These are phyloP conservation scores for Agapanthus africanus DNA, from an alignment of 106 monocot genomes.

Conservation along the genomic window DNA sequence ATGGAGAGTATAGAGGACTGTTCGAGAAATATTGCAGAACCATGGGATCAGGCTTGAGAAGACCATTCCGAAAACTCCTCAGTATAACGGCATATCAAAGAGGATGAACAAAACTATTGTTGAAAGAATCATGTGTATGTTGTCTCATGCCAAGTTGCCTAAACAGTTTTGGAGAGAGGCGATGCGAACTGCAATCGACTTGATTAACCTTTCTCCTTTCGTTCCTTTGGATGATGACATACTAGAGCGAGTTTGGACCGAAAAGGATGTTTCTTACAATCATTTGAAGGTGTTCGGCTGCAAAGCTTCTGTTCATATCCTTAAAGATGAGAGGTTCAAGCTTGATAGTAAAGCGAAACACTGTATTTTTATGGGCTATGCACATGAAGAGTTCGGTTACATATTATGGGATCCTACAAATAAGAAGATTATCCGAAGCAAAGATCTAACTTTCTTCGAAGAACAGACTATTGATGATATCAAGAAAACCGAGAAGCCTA, in stretches of 20 bases:
- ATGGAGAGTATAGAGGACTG: neutral
- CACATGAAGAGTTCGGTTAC: constrained; percentile 7
- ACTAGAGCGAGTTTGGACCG: neutral
- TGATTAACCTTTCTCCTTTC: neutral
- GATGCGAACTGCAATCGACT: neutral
- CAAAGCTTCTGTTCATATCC: neutral
- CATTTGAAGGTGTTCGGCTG: neutral
- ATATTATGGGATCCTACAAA: neutral
- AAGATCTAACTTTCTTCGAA: neutral
- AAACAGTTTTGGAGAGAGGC: neutral
- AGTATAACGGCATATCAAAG: neutral
- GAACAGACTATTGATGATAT: neutral
- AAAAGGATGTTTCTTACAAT: neutral
- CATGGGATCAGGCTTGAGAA: neutral
- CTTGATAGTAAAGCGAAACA: neutral
- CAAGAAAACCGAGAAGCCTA: neutral
- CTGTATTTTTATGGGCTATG: neutral
- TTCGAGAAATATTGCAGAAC: neutral
- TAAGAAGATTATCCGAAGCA: constrained; percentile 3
- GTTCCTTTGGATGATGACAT: neutral
- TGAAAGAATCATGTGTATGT: neutral
- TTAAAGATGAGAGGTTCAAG: neutral
- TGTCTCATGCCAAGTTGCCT: neutral
- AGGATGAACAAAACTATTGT: neutral
- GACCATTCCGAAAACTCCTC: neutral